Conservation (phyloP, 2,329 filamentous ascomycete genomes). For the Exophiala calicioides region DNA sequence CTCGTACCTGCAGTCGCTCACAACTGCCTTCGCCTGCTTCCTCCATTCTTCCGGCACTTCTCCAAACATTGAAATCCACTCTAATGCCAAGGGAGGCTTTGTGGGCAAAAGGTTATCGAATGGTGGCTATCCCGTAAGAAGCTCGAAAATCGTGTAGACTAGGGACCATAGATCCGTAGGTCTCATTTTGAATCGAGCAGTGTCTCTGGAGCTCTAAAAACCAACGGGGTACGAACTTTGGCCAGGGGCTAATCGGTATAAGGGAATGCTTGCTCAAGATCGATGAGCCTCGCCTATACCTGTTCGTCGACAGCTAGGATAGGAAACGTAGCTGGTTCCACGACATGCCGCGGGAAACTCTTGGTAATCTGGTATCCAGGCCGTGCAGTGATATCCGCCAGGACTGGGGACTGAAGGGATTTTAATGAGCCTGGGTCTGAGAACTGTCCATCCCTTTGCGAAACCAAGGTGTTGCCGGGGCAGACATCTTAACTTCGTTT, state of each 20-base stretch:
- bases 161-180: slow-evolving; percentile 27
- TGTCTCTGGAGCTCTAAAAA: slow-evolving; percentile 29
- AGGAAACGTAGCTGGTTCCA: slow-evolving; percentile 16
- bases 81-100: slow-evolving; percentile 23
- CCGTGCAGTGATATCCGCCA: slow-evolving; percentile 10
- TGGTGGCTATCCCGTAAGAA: slow-evolving; percentile 28
- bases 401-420: slow-evolving; percentile 16
- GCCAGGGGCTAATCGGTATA: slow-evolving; percentile 15
- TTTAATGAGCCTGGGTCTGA: slow-evolving; percentile 19
- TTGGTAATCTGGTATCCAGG: slow-evolving; percentile 15
- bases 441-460: slow-evolving; percentile 8
- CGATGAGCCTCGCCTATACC: slow-evolving; percentile 22
- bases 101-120: slow-evolving; percentile 27
- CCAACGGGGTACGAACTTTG: slow-evolving; percentile 22
- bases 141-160: slow-evolving; percentile 28
- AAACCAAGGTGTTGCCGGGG: slow-evolving; percentile 26
- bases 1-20: slow-evolving; percentile 13
- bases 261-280: slow-evolving; percentile 28
- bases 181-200: slow-evolving; percentile 24
- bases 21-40: slow-evolving; percentile 17
- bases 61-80: slow-evolving; percentile 30
- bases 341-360: slow-evolving; percentile 22
- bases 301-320: slow-evolving; percentile 6
- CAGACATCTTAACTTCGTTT: slow-evolving; percentile 21
- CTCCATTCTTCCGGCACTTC: slow-evolving; percentile 27